A percentile compares a stretch with the other conserved stretches of the same genome.
Conservation (phyloP, 257 asterid species). For the Capsicum pubescens region DNA sequence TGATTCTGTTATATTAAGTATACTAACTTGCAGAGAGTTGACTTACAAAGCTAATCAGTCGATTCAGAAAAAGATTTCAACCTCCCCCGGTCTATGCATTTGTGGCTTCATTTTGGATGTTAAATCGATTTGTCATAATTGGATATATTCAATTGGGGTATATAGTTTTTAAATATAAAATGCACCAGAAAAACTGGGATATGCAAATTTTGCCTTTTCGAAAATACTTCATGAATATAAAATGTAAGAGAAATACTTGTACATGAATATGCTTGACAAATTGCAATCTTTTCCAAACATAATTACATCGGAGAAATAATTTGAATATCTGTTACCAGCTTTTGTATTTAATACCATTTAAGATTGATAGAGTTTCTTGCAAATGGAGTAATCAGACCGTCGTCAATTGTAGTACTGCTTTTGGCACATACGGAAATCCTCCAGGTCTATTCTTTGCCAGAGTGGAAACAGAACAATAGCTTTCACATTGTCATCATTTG, state of each 20-base stretch:
- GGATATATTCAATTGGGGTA: background rate
- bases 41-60: no score
- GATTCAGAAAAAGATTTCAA: no score
- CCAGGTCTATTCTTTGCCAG: background rate
- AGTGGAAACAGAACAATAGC: background rate
- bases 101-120: background rate
- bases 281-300: background rate
- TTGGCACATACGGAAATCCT: background rate
- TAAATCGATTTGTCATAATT: background rate
- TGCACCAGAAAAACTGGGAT: background rate
- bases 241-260: background rate
- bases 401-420: background rate
- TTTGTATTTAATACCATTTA: constrained; percentile 2
- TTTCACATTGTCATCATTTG: background rate
- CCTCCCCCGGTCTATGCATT: no score
- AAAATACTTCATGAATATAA: background rate
- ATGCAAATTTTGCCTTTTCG: no score
- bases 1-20: no score
- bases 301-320: background rate
- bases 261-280: background rate
- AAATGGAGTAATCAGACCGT: background rate
- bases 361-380: background rate
- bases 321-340: background rate
- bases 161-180: background rate
- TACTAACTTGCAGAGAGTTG: no score